phyloP scores from a whole-genome alignment of 371 early-diverging fungal genomes.

The Batkoa obscura region DNA sequence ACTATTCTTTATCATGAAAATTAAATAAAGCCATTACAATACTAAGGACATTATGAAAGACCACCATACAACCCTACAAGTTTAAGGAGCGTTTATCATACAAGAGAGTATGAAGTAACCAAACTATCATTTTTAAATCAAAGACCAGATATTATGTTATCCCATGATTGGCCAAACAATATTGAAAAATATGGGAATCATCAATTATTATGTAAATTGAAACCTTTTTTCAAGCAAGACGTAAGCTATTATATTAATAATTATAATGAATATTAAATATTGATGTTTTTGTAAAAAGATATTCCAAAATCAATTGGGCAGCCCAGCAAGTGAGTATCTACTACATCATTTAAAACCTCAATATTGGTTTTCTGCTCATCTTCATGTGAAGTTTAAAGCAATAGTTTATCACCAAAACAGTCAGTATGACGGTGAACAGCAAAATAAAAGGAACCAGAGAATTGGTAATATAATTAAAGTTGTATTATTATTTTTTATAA shows the following conservation, averaged over 20 bases:
- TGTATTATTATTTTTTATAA: too few relatives aligned
- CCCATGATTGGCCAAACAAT: constrained; percentile 93
- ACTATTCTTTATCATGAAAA: not conserved
- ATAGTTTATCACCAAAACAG: constrained; percentile 24
- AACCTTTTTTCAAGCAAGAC: constrained; percentile 52
- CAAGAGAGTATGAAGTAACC: constrained; percentile 59
- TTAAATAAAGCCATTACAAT: not conserved
- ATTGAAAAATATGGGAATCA: constrained; percentile 66
- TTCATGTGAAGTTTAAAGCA: constrained; percentile 82
- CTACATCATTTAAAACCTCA: constrained; percentile 49
- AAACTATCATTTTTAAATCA: constrained; percentile 21
- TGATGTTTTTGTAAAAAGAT: constrained; percentile 19
- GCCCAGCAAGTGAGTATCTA: constrained; percentile 38
- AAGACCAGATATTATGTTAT: constrained; percentile 70
- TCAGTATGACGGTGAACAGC: not conserved
- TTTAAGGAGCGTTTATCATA: constrained; percentile 61
- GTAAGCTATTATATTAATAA: constrained; percentile 15
- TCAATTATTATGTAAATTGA: constrained; percentile 28
- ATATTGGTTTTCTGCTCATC: constrained; percentile 85
- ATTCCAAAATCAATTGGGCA: constrained; percentile 47
- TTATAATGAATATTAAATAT: not conserved
- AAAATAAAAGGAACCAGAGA: not conserved
- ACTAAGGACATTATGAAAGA: constrained; percentile 52
- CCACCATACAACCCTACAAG: constrained; percentile 42
- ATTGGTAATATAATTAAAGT: not conserved